These are phyloP conservation scores for Aspergillus haitiensis DNA, from an alignment of 495 filamentous ascomycete genomes.

Conservation along the genomic window DNA sequence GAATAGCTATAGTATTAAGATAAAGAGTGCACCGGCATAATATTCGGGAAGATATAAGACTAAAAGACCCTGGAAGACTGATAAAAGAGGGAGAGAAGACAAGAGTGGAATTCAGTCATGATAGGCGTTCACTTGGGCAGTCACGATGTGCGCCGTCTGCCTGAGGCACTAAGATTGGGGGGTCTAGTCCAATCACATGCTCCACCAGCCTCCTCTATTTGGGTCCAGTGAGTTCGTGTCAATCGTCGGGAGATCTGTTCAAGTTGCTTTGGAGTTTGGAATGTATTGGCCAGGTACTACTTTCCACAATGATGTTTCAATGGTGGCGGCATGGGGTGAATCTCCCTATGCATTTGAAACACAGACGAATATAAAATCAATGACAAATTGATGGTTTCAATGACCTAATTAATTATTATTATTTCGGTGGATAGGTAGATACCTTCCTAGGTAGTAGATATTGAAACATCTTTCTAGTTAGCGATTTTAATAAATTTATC, in stretches of 20 bases:
- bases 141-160: constrained; percentile 9
- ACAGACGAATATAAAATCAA: no score
- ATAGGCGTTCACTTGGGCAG: constrained; percentile 20
- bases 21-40: constrained; percentile 6
- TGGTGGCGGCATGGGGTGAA: no score
- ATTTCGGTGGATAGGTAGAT: no score
- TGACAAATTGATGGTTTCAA: no score
- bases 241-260: not conserved
- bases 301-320: not conserved
- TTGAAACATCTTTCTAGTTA: no score
- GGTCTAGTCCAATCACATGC: constrained; percentile 20
- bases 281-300: not conserved
- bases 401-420: no score
- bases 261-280: not conserved
- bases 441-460: no score
- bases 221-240: not conserved
- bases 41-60: not conserved
- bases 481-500: no score
- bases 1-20: constrained; percentile 2
- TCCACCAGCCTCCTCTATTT: constrained; percentile 22
- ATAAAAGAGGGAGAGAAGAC: not conserved
- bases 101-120: constrained; percentile 3
- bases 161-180: constrained; percentile 10
- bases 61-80: not conserved
- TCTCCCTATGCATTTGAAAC: no score